Conservation (phyloP, 1,139 yeast species). For the Protomyces inundatus region DNA sequence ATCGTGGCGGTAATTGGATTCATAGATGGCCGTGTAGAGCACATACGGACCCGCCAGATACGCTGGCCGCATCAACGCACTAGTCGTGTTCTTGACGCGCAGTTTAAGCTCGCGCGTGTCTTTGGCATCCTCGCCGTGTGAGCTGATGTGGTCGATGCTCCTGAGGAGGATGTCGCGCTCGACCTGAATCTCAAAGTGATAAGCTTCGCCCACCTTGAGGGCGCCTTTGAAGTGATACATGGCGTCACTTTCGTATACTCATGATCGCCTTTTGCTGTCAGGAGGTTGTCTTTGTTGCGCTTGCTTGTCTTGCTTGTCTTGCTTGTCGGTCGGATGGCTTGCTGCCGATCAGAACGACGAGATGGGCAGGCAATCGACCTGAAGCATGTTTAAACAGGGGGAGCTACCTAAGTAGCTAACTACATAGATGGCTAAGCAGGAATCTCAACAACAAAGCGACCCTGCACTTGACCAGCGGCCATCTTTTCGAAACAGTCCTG, state of each 20-base stretch:
- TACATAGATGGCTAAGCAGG: neutral
- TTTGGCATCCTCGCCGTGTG: neutral
- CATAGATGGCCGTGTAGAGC: conserved; percentile 75
- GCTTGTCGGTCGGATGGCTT: neutral
- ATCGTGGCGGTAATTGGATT: conserved; percentile 52
- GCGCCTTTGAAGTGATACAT: conserved; percentile 25
- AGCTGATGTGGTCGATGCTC: neutral
- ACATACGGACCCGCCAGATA: conserved; percentile 85
- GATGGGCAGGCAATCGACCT: neutral
- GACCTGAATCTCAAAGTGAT: conserved; percentile 4
- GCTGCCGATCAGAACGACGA: neutral
- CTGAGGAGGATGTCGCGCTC: conserved; percentile 1
- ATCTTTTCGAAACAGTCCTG: conserved; percentile 58
- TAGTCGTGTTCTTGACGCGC: conserved; percentile 62
- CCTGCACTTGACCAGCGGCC: conserved; percentile 68
- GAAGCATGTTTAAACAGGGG: neutral
- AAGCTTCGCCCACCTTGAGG: conserved; percentile 20
- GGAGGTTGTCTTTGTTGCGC: neutral
- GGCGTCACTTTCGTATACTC: neutral
- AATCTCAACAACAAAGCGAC: conserved; percentile 42
- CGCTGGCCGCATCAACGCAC: conserved; percentile 75
- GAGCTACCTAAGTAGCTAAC: neutral
- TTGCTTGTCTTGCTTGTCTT: neutral
- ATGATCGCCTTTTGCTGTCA: neutral
- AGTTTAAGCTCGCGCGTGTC: neutral